Conservation (phyloP, 345 rosid species). For the Aquilaria sinensis region DNA sequence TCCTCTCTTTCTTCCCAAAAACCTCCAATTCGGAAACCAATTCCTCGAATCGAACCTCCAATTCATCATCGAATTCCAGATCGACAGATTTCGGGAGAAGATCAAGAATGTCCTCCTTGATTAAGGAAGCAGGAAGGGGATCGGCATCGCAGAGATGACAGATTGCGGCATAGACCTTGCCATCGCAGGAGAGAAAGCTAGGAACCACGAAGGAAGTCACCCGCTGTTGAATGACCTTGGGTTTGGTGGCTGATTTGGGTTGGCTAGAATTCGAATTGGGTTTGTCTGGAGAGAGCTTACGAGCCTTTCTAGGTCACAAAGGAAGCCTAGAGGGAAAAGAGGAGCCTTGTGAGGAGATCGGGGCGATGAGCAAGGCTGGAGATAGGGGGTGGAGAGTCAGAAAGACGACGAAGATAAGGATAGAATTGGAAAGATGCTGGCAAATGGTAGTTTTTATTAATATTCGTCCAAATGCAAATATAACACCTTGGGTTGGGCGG, state of each 20-base stretch:
- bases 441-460: too few species aligned
- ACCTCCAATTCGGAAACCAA: too few species aligned
- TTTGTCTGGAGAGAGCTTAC: slow-evolving; percentile 53
- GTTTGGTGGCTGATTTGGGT: slow-evolving; percentile 7
- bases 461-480: too few species aligned
- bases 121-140: slow-evolving; percentile 54
- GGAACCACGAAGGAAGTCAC: slow-evolving; percentile 31
- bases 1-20: too few species aligned
- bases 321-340: slow-evolving; percentile 75
- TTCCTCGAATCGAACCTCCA: too few species aligned
- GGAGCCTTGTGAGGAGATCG: slow-evolving; percentile 3
- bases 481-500: too few species aligned
- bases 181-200: slow-evolving; percentile 61
- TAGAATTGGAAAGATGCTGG: too few species aligned
- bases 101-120: slow-evolving; percentile 28
- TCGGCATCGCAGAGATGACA: slow-evolving; percentile 63
- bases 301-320: slow-evolving; percentile 70
- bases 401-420: too few species aligned
- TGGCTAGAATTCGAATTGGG: slow-evolving; percentile 12
- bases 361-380: too few species aligned
- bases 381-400: too few species aligned
- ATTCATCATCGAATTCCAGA: too few species aligned
- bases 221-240: slow-evolving; percentile 24
- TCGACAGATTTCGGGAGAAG: slow-evolving; percentile 55
- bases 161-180: slow-evolving; percentile 68